Percentiles rank a stretch among this genome's conserved stretches.
phyloP scores from a whole-genome alignment of 2,329 filamentous ascomycete genomes.

The Penicillium sp. region DNA sequence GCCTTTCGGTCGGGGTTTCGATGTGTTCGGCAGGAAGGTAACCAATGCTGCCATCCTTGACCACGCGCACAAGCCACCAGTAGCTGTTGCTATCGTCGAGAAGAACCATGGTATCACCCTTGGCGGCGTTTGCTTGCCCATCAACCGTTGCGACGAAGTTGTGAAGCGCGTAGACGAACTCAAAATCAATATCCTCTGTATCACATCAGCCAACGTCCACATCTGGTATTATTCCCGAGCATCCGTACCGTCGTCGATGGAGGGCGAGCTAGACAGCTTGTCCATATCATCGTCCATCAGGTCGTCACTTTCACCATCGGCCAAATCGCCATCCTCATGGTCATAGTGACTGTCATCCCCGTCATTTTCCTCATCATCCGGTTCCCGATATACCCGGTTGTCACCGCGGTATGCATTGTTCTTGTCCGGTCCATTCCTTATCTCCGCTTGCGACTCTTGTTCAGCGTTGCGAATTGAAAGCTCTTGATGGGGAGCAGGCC shows the following conservation, averaged over 20 bases:
- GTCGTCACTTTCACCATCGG: slow-evolving; percentile 64
- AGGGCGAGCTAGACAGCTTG: slow-evolving; percentile 97
- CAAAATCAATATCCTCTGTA: slow-evolving; percentile 98
- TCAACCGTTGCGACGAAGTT: slow-evolving; percentile 98
- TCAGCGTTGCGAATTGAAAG: slow-evolving; percentile 76
- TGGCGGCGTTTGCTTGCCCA: slow-evolving; percentile 95
- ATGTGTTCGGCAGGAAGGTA: slow-evolving; percentile 98
- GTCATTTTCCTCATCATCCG: slow-evolving; percentile 28
- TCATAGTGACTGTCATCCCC: slow-evolving; percentile 23
- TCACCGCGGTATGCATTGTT: slow-evolving; percentile 42
- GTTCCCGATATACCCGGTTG: slow-evolving; percentile 35
- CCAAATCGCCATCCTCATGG: slow-evolving; percentile 50
- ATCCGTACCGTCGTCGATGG: slow-evolving; percentile 88
- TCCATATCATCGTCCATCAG: slow-evolving; percentile 90
- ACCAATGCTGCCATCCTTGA: slow-evolving; percentile 94
- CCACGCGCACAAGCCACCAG: slow-evolving; percentile 97
- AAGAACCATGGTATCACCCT: slow-evolving; percentile 97
- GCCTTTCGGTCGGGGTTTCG: slow-evolving; percentile 90
- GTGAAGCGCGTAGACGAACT: slow-evolving; percentile 97
- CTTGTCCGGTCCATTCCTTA: slow-evolving; percentile 61
- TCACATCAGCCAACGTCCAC: slow-evolving; percentile 66
- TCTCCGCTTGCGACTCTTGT: slow-evolving; percentile 71
- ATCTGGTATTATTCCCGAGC: slow-evolving; percentile 41
- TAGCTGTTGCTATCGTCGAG: slow-evolving; percentile 99
- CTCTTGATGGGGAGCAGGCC: slow-evolving; percentile 76